Base-by-base conservation (phyloP, 345 rosid species). In the Schrenkiella parvula region DNA sequence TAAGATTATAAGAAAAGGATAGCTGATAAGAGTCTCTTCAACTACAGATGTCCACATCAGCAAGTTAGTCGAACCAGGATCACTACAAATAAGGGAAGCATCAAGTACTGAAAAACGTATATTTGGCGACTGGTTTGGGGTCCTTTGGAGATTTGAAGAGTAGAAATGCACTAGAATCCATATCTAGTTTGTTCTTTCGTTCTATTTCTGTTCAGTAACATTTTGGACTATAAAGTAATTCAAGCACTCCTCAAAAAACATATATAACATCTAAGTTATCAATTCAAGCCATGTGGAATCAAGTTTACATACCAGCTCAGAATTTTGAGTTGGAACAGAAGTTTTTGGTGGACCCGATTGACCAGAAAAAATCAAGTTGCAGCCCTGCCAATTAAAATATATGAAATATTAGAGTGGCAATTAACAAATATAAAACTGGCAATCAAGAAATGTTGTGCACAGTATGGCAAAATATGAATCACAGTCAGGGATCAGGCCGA, bases 331-430 rank as follows among this genome's bases (percentile, higher is more conserved):
- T 43, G 98, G 96, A 64, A 92, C 88, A 41, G 97, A 73, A 50
- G 96, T 86, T 54, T 92, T 85, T 1, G 98, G 95, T 21, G 97
- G 95, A 58, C 99, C 99, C n/a, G 99, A 88, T 65, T 96, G 91
- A 77, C 99, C 99, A 66, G 99, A 95, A 74, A 92, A 86, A 68
- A 95, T 82, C 51, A 95, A 90, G 29, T 96, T 89, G 66, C 84
- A 85, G 38, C 99, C 99, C 97, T 95, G 85, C 75, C 71, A 84
- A 59, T 62, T 46, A 79, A 38, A 43, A 65, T 65, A 79, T 18
- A 55, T n/a, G 62, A 38, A 41, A 5, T 14, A 64, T 82, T 76
- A 75, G 61, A 54, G 34, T 68, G 68, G 10, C 35, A 53, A 19
- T 8, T 67, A 35, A 64, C 7, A 68, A 22, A 60, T 13, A 18